Percentiles rank a stretch among this genome's conserved stretches.
Evolutionary conservation across 2,329 filamentous ascomycete species (phyloP).

Genomic region (Sclerotinia subarctica): DNA sequence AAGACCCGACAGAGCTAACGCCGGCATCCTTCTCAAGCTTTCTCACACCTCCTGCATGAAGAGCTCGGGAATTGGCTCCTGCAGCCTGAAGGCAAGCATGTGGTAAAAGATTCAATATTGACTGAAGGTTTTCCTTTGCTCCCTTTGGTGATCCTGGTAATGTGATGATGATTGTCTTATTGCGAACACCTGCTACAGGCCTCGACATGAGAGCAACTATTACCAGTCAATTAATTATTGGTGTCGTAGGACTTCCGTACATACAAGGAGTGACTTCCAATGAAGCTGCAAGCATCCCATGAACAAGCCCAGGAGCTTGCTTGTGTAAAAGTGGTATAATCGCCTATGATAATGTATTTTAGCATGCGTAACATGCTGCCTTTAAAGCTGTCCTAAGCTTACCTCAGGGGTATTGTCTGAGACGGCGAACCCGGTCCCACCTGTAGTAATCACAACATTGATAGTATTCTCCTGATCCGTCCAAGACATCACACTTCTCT

Average conservation of each 20-base stretch:
- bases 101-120: conserved; percentile 83
- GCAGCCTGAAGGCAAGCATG: conserved; percentile 92
- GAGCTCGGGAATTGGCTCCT: conserved; percentile 72
- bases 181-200: conserved; percentile 82
- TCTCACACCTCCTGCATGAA: conserved; percentile 79
- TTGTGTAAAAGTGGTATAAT: conserved; percentile 76
- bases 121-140: conserved; percentile 87
- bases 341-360: conserved; percentile 51
- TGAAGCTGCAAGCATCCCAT: conserved; percentile 88
- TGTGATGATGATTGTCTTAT: conserved; percentile 79
- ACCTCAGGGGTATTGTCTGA: conserved; percentile 89
- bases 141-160: conserved; percentile 94
- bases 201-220: conserved; percentile 94
- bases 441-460: conserved; percentile 83
- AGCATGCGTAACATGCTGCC: background rate
- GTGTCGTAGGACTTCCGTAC: conserved; percentile 35
- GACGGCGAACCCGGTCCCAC: conserved; percentile 87
- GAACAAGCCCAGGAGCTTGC: conserved; percentile 85
- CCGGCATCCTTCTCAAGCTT: conserved; percentile 83
- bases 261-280: conserved; percentile 84
- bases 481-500: conserved; percentile 69
- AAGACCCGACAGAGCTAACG: conserved; percentile 40
- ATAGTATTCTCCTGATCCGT: conserved; percentile 60
- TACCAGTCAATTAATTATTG: conserved; percentile 29
- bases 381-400: conserved; percentile 30